Evolutionary conservation across 129 eudicot species (phyloP).

Genomic region (Saussurea involucrata): DNA sequence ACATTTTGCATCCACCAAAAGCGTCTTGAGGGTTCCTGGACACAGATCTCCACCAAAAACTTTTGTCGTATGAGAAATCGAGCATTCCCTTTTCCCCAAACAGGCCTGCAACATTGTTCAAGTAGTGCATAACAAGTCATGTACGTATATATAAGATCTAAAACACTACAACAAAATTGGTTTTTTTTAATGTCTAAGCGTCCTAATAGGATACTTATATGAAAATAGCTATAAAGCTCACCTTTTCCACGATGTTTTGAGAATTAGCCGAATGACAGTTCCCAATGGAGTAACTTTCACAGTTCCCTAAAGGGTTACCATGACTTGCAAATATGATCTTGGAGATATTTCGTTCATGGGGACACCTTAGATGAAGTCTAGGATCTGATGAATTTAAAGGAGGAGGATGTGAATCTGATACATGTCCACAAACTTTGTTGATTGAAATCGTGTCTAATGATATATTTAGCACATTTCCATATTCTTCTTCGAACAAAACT

Average conservation of each 20-base stretch:
- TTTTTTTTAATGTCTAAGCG: neutral
- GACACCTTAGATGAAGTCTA: constrained; percentile 51
- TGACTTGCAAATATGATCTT: constrained; percentile 60
- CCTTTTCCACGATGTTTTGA: constrained; percentile 43
- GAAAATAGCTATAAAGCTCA: constrained; percentile 7
- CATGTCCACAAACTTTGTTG: constrained; percentile 46
- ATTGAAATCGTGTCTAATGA: constrained; percentile 54
- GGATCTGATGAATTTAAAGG: constrained; percentile 34
- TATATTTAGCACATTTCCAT: constrained; percentile 50
- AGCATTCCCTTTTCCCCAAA: constrained; percentile 51
- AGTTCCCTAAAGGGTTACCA: constrained; percentile 61
- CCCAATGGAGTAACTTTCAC: constrained; percentile 45
- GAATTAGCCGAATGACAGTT: constrained; percentile 55
- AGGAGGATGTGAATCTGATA: constrained; percentile 37
- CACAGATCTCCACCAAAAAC: constrained; percentile 57
- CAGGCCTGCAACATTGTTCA: constrained; percentile 45
- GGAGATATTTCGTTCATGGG: constrained; percentile 39
- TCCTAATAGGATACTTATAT: neutral
- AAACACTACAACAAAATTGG: neutral
- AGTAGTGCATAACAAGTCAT: too few species aligned
- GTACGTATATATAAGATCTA: neutral
- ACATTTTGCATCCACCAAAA: constrained; percentile 62
- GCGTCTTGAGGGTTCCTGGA: constrained; percentile 44
- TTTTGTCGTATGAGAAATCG: constrained; percentile 29
- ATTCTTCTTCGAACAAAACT: constrained; percentile 79